Evolutionary conservation across 176 grass and related monocot genomes (phyloP), one percentile per base, ranked within the genome.

Genomic region (Alloteropsis semialata): DNA sequence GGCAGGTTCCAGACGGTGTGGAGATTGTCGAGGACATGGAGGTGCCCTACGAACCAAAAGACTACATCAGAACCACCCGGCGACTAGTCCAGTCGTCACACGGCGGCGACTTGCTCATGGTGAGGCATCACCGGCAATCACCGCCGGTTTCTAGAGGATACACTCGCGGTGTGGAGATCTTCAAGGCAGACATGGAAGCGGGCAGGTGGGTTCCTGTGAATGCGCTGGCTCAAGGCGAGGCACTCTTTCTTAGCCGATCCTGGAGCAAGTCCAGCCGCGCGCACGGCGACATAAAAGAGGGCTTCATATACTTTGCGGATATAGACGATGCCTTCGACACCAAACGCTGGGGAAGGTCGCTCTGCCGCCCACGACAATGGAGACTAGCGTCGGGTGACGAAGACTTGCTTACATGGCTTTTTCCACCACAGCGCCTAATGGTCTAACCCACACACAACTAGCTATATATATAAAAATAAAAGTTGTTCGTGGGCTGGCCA

Each of bases 331-430:
- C 13, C 0, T 68, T 68, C 1, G 65, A 68, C 21, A 41, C 21
- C 5, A 39, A 10, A 6, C 42, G 36, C 0, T 12, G 65, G 1
- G 4, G 21, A 12, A 39, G 36, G 9, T 37, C 10, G 10, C 17
- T 42, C 42, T 15, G 10, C 9, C 7, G 41, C 3, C 36, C 65
- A 14, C 0, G 21, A 5, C 65, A 41, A 37, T 41, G 21, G 21
- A 14, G 2, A 12, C 18, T 0, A 2, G 10, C 5, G 15, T 39
- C 3, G 0, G n/a, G n/a, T n/a, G n/a, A n/a, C n/a, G n/a, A n/a
- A 5, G 1, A n/a, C 37, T 42, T 13, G 4, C 37, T 24, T 21
- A 42, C 65, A 12, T 68, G 65, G 65, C 4, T 68, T 15, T 68
- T 68, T 0, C 65, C 21, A 42, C 37, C 65, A 13, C n/a, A n/a